Evolutionary conservation across 2,329 filamentous ascomycete species (phyloP).

Genomic region (Passalora sequoiae): DNA sequence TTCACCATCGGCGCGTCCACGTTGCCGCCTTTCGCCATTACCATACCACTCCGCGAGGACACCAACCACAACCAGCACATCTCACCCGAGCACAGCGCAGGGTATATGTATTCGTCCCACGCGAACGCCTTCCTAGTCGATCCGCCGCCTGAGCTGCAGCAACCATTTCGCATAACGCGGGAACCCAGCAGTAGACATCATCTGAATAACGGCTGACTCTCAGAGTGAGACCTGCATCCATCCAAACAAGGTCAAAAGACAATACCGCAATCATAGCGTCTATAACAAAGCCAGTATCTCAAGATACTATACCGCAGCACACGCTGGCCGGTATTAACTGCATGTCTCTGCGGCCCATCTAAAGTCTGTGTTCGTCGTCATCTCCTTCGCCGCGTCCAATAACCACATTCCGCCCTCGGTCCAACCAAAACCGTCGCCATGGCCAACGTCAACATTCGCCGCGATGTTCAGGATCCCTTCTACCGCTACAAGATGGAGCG

Average conservation of each 20-base stretch:
- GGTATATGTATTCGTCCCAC: slow-evolving; percentile 99
- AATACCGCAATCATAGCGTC: slow-evolving; percentile 10
- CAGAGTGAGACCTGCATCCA: slow-evolving; percentile 16
- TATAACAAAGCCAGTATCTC: slow-evolving; percentile 17
- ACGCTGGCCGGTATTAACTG: slow-evolving; percentile 37
- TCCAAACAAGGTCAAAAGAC: slow-evolving; percentile 9
- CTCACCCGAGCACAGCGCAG: slow-evolving; percentile 24
- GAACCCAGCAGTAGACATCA: slow-evolving; percentile 80
- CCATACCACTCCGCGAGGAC: slow-evolving; percentile 17
- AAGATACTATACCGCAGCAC: slow-evolving; percentile 27
- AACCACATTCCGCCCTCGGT: slow-evolving; percentile 6
- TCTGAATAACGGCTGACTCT: slow-evolving; percentile 78
- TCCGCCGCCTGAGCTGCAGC: slow-evolving; percentile 89
- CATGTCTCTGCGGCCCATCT: slow-evolving; percentile 52
- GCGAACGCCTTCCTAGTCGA: slow-evolving; percentile 89
- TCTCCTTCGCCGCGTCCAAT: slow-evolving; percentile 3
- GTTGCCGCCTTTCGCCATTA: slow-evolving; percentile 17
- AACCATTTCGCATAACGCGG: slow-evolving; percentile 86
- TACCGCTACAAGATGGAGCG: slow-evolving; percentile 99
- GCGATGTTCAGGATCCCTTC: slow-evolving; percentile 96
- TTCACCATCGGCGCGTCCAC: slow-evolving; percentile 14
- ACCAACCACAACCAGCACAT: slow-evolving; percentile 17
- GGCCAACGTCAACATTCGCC: slow-evolving; percentile 97
- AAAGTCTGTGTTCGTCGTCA: slow-evolving; percentile 13
- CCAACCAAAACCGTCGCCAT: slow-evolving; percentile 59